Conservation (phyloP, 495 filamentous ascomycete genomes). For the Extremus antarcticus region DNA sequence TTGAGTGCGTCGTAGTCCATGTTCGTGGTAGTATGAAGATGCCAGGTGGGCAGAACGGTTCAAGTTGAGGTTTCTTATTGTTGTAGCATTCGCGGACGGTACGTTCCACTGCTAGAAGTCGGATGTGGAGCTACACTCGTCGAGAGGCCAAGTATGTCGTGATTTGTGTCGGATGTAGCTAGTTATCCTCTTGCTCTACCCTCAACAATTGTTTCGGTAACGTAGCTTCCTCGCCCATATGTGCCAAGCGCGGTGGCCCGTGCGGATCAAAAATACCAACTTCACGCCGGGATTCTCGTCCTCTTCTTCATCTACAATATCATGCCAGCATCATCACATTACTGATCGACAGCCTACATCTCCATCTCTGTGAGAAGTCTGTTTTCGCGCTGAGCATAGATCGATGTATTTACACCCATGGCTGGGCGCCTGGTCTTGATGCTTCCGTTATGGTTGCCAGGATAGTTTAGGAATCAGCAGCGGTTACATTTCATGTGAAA, state of each 20-base stretch:
- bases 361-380: conserved; percentile 39
- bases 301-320: conserved; percentile 42
- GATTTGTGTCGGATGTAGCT: neutral
- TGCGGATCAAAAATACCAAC: conserved; percentile 6
- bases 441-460: conserved; percentile 51
- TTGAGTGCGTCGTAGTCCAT: conserved; percentile 79
- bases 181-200: neutral
- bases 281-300: conserved; percentile 24
- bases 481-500: conserved; percentile 44
- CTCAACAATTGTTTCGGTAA: neutral
- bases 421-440: conserved; percentile 72
- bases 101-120: neutral
- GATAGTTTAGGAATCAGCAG: conserved; percentile 71
- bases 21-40: conserved; percentile 22
- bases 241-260: neutral
- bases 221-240: conserved; percentile 4
- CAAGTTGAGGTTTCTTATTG: neutral
- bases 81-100: neutral
- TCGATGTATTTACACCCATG: conserved; percentile 44
- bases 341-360: conserved; percentile 46
- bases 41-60: neutral
- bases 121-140: neutral
- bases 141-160: neutral
- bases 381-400: conserved; percentile 69
- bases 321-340: conserved; percentile 36